These are phyloP conservation scores for Xylaria sp. DNA, from an alignment of 2,329 filamentous ascomycete species.

Conservation along the genomic window DNA sequence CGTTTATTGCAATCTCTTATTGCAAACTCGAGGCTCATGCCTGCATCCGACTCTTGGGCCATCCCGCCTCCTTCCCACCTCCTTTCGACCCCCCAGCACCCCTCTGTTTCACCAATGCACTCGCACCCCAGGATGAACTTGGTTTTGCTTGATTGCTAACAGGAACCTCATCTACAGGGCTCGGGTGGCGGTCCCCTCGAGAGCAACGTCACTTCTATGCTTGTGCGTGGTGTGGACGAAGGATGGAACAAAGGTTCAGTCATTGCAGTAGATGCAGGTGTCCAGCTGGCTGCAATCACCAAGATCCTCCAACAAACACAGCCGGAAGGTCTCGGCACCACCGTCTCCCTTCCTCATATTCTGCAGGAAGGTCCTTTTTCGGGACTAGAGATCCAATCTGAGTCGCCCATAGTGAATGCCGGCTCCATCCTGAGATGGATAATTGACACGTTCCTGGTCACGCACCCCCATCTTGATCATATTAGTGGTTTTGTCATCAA, in stretches of 20 bases:
- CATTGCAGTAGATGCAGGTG: constrained; percentile 91
- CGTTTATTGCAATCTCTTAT: constrained; percentile 4
- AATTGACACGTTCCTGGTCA: constrained; percentile 89
- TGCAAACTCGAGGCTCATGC: background rate
- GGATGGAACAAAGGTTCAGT: constrained; percentile 84
- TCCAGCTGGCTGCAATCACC: constrained; percentile 85
- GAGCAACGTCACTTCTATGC: constrained; percentile 85
- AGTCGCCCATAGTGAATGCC: constrained; percentile 76
- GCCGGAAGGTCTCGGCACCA: constrained; percentile 45
- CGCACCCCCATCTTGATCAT: constrained; percentile 96
- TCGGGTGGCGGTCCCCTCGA: constrained; percentile 89
- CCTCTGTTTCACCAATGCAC: background rate
- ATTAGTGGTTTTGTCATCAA: constrained; percentile 92
- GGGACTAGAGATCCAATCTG: constrained; percentile 73
- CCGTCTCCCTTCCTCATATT: constrained; percentile 55
- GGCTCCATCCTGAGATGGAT: constrained; percentile 78
- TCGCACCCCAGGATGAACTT: background rate
- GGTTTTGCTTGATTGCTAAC: constrained; percentile 12
- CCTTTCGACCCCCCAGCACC: background rate
- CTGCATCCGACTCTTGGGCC: background rate
- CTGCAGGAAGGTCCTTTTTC: constrained; percentile 76
- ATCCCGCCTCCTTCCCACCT: background rate
- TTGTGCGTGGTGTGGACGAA: constrained; percentile 80
- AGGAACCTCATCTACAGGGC: constrained; percentile 60
- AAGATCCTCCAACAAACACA: constrained; percentile 70